A percentile compares a stretch with the other conserved stretches of the same genome.
phyloP scores from a whole-genome alignment of 2,329 filamentous ascomycete genomes.

The Cladobotryum protrusum region DNA sequence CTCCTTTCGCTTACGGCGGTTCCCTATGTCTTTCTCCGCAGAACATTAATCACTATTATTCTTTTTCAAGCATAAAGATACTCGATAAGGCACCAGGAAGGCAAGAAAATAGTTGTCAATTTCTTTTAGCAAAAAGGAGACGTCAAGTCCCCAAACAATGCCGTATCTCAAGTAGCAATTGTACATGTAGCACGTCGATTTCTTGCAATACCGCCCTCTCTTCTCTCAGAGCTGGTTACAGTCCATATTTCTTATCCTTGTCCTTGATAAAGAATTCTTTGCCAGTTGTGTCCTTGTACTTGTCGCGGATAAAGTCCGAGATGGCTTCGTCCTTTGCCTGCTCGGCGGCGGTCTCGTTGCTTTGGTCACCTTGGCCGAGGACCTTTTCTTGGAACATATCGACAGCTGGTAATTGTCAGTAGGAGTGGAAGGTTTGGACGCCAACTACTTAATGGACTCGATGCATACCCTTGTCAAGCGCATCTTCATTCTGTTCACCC shows the following conservation, averaged over 20 bases:
- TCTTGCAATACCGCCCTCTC: too few relatives aligned
- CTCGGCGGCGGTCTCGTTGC: conserved; percentile 66
- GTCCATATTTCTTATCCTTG: conserved; percentile 38
- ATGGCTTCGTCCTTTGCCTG: conserved; percentile 81
- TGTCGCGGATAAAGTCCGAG: conserved; percentile 60
- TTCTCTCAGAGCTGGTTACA: not conserved
- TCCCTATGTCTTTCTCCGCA: too few relatives aligned
- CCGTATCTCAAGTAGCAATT: too few relatives aligned
- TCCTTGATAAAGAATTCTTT: conserved; percentile 64
- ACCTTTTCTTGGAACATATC: conserved; percentile 74
- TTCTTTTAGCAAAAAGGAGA: too few relatives aligned
- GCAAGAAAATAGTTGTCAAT: too few relatives aligned
- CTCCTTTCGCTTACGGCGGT: too few relatives aligned
- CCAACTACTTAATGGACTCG: not conserved
- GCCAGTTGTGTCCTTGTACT: conserved; percentile 66
- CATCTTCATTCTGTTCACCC: conserved; percentile 77
- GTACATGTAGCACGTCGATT: too few relatives aligned
- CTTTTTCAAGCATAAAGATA: too few relatives aligned
- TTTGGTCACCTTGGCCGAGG: conserved; percentile 62
- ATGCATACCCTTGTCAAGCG: conserved; percentile 67
- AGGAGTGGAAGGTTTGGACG: not conserved
- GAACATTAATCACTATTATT: too few relatives aligned
- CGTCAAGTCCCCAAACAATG: too few relatives aligned
- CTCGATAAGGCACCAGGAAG: too few relatives aligned
- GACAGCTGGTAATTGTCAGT: conserved; percentile 46